Evolutionary conservation across 2,329 filamentous ascomycete species (phyloP).

Genomic region (Diplodia sapinea): DNA sequence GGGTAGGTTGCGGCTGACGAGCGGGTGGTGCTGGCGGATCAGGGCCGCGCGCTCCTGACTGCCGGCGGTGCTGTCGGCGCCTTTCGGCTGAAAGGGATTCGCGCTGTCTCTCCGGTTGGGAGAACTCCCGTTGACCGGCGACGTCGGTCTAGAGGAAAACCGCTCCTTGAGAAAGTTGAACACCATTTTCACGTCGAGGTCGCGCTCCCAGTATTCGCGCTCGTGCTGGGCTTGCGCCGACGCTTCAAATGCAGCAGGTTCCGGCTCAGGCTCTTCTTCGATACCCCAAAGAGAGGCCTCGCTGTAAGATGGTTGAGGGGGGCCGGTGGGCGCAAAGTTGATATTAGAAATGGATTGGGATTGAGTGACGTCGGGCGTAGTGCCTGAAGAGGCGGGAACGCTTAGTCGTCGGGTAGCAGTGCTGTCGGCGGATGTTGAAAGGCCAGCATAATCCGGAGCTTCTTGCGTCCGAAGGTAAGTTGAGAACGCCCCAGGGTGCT

Average conservation of each 20-base stretch:
- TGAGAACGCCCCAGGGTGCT: conserved; percentile 86
- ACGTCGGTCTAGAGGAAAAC: conserved; percentile 42
- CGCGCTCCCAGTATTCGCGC: conserved; percentile 87
- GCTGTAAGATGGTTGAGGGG: conserved; percentile 43
- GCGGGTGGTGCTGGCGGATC: conserved; percentile 86
- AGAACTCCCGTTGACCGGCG: conserved; percentile 40
- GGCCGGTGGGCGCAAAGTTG: conserved; percentile 58
- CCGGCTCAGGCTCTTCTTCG: conserved; percentile 61
- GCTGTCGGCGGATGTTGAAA: conserved; percentile 50
- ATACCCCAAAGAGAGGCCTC: conserved; percentile 70
- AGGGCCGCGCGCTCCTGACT: conserved; percentile 68
- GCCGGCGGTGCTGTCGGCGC: conserved; percentile 20
- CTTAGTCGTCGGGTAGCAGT: conserved; percentile 21
- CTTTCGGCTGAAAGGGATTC: conserved; percentile 17
- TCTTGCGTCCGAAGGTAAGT: conserved; percentile 70
- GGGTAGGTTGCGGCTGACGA: conserved; percentile 64
- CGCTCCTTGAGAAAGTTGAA: conserved; percentile 68
- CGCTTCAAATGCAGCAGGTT: conserved; percentile 53
- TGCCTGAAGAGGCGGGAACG: conserved; percentile 34
- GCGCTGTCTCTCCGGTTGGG: conserved; percentile 30
- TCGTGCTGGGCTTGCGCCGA: conserved; percentile 47
- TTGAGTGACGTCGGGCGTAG: conserved; percentile 34
- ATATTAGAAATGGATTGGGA: conserved; percentile 40
- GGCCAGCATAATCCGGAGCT: conserved; percentile 76
- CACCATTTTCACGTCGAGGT: conserved; percentile 88